Evolutionary conservation across 306 rosid species (phyloP).

Genomic region (Gynostemma pentaphyllum): DNA sequence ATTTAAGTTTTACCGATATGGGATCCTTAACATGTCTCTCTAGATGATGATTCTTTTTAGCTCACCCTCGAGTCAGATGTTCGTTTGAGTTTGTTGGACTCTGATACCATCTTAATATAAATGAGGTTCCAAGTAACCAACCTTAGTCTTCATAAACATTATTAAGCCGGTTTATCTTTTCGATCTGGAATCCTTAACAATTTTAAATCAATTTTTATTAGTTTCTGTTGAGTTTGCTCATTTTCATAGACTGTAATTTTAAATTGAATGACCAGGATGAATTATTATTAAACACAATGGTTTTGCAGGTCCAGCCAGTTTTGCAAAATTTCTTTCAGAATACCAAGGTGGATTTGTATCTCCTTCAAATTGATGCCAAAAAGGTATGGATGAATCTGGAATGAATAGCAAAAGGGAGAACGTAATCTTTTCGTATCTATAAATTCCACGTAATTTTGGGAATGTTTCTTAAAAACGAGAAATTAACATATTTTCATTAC

Average conservation of each 20-base stretch:
- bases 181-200: no score
- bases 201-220: background rate
- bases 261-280: no score
- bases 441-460: background rate
- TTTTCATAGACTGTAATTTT: background rate
- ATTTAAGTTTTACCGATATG: no score
- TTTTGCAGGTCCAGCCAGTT: conserved; percentile 51
- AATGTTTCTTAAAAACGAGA: background rate
- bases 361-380: conserved; percentile 68
- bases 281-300: no score
- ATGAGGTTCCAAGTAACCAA: no score
- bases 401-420: background rate
- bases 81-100: no score
- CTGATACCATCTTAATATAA: no score
- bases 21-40: no score
- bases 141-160: no score
- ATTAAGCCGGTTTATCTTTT: no score
- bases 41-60: no score
- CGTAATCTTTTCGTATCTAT: background rate
- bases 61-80: no score
- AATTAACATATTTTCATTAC: background rate
- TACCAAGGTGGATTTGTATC: conserved; percentile 45
- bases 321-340: conserved; percentile 52
- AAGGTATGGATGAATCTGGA: conserved; percentile 29
- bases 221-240: background rate